Evolutionary conservation across 2,329 filamentous ascomycete genomes (phyloP).

Genomic region (Colletotrichum simmondsii): DNA sequence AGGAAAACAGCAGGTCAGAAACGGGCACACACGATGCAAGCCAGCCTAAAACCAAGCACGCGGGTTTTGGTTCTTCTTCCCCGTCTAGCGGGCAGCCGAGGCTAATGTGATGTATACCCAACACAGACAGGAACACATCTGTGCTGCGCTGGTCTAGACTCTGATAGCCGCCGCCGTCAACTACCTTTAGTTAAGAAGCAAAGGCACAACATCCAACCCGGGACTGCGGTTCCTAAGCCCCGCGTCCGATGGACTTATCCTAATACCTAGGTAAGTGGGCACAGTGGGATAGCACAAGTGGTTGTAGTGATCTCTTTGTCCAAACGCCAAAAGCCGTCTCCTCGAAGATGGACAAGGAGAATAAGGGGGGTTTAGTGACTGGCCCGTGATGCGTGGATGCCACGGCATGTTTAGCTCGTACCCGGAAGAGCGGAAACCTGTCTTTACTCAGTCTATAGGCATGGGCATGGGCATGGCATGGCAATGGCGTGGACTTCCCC

Average conservation of each 20-base stretch:
- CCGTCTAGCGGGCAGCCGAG: slow-evolving; percentile 6
- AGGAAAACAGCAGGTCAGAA: background rate
- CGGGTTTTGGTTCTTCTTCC: too few species aligned
- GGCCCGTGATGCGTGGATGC: background rate
- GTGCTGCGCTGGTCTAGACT: background rate
- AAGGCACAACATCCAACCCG: background rate
- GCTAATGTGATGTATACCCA: background rate
- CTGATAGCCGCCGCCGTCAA: background rate
- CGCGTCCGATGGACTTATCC: background rate
- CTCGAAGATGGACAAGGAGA: background rate
- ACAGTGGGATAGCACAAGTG: too few species aligned
- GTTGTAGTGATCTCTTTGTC: background rate
- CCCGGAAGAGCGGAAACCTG: background rate
- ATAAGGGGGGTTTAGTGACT: background rate
- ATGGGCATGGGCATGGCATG: background rate
- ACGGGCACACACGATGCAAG: too few species aligned
- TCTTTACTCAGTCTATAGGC: background rate
- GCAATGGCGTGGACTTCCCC: background rate
- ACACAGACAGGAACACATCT: background rate
- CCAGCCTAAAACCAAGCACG: too few species aligned
- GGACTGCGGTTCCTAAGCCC: background rate
- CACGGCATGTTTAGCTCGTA: background rate
- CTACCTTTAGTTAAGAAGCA: background rate
- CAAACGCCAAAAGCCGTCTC: background rate
- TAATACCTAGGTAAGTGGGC: background rate